Evolutionary conservation across 331 rosid species (phyloP), one percentile per base, ranked within the genome.

Genomic region (Rosa hybrid): DNA sequence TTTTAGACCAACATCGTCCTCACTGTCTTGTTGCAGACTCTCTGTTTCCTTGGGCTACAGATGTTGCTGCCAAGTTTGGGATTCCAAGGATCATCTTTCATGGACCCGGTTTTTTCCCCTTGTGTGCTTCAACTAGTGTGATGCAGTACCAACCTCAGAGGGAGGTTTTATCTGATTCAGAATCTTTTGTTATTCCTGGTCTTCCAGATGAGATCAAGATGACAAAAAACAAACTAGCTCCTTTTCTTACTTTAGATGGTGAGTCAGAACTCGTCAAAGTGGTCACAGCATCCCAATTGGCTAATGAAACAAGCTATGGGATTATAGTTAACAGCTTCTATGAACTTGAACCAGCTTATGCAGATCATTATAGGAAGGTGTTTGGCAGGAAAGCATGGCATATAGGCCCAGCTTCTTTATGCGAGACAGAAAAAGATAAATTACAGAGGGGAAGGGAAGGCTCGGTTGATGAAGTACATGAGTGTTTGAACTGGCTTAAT

Each of bases 41-140:
- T 18, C 72, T 83, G 25, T 88, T 67, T 57, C 87, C 84, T 0
- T 88, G 92, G 92, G 83, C 89, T 0, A 86, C 86, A 0, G 84
- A 82, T 50, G 86, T 81, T 27, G 87, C 90, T 4, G 83, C 83
- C 3, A 88, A 86, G 27, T 83, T 77, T 39, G 79, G 81, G 0
- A 86, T 90, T 72, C 92, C 92, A 0, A 79, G 85, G 49, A 69
- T 88, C 39, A 81, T 80, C 73, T 87, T 90, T 8, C 88, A 85
- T 23, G 90, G 85, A 1, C 39, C 80, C 0, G 70, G 91, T 2
- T 81, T 50, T 50, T 90, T 89, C 49, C 77, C 89, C 1, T 8
- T 85, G 3, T 82, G 85, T 67, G 83, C 81, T 38, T 2, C 13
- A 1, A 73, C 50, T 3, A 81, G 85, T 63, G 7, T 77, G 51